phyloP scores from a whole-genome alignment of 345 rosid species.

The Sonneratia alba region DNA sequence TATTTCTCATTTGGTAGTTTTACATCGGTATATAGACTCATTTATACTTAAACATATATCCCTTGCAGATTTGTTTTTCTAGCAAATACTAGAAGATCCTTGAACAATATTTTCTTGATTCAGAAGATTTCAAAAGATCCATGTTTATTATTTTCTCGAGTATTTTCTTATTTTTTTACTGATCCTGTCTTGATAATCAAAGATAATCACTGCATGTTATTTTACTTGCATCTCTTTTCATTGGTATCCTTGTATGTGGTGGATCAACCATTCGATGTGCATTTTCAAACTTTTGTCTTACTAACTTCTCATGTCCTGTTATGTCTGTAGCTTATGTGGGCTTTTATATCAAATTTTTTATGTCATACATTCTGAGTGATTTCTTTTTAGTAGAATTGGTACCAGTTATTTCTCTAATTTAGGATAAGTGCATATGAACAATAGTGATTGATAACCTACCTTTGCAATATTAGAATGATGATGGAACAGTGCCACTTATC shows the following conservation, averaged over 20 bases:
- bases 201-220: neutral
- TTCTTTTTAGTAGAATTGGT: neutral
- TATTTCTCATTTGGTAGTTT: slow-evolving; percentile 4
- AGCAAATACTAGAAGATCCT: neutral
- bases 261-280: neutral
- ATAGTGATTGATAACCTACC: slow-evolving; percentile 8
- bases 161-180: neutral
- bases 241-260: neutral
- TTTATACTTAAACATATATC: neutral
- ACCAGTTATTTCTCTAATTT: neutral
- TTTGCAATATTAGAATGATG: slow-evolving; percentile 52
- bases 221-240: neutral
- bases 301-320: neutral
- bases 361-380: neutral
- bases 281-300: neutral
- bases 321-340: neutral
- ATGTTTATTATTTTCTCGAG: neutral
- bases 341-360: neutral
- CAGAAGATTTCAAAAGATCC: neutral
- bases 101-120: neutral
- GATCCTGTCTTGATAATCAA: neutral
- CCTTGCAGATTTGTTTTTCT: neutral
- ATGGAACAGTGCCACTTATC: slow-evolving; percentile 58
- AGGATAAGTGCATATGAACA: neutral
- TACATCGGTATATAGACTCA: neutral